A percentile compares a stretch with the other conserved stretches of the same genome.
These are phyloP conservation scores for Carex arenaria DNA, from an alignment of 202 grass and related monocot species.

Conservation along the genomic window DNA sequence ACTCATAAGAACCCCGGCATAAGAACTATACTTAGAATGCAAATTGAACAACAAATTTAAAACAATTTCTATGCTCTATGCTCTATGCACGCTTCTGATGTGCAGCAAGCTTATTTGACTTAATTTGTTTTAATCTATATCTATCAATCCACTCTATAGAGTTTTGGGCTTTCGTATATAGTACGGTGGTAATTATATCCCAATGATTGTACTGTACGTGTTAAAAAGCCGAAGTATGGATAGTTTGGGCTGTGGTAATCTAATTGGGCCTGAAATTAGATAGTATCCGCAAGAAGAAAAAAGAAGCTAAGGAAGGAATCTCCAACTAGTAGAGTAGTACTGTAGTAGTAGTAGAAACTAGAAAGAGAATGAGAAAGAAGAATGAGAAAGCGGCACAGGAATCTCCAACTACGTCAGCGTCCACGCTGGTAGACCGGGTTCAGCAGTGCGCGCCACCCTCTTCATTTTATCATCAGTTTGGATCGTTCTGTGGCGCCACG, in stretches of 20 bases:
- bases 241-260: neutral
- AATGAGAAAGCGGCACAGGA: conserved; percentile 5
- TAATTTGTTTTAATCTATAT: no score
- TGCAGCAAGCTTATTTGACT: no score
- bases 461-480: conserved; percentile 25
- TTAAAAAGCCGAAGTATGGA: neutral
- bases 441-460: neutral
- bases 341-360: no score
- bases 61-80: no score
- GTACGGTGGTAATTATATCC: no score
- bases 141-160: no score
- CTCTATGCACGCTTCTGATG: no score
- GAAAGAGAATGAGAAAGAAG: neutral
- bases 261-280: neutral
- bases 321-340: no score
- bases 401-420: neutral
- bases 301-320: neutral
- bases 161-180: no score
- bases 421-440: neutral
- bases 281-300: neutral
- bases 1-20: no score
- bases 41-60: no score
- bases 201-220: neutral
- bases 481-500: conserved; percentile 27
- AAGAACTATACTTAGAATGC: no score